Evolutionary conservation across 768 basidiomycete genomes (phyloP).

Genomic region (Amanita pallidorosea): DNA sequence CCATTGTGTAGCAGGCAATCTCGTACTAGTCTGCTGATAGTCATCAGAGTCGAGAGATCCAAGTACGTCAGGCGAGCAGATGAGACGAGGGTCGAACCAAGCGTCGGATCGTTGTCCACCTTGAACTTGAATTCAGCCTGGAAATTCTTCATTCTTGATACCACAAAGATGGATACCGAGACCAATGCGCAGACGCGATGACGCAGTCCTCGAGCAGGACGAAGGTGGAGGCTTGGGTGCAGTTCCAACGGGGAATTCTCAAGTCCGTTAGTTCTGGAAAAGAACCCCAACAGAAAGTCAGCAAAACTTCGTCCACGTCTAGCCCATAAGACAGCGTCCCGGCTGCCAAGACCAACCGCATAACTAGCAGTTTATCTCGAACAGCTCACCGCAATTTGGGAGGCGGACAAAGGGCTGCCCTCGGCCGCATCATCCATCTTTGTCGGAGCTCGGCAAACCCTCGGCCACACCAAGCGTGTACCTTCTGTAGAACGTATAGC

Average conservation of each 20-base stretch:
- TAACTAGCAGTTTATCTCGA: too few relatives aligned
- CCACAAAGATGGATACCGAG: neutral
- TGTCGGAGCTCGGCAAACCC: too few relatives aligned
- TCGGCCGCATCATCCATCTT: too few relatives aligned
- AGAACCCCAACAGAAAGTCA: too few relatives aligned
- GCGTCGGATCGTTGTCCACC: neutral
- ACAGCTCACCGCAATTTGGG: too few relatives aligned
- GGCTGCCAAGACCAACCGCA: too few relatives aligned
- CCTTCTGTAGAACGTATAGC: too few relatives aligned
- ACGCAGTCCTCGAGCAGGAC: neutral
- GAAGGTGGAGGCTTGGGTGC: neutral
- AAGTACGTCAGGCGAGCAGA: neutral
- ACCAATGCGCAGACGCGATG: neutral
- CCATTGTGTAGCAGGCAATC: neutral
- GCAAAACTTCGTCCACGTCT: too few relatives aligned
- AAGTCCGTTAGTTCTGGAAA: too few relatives aligned
- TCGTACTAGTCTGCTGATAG: neutral
- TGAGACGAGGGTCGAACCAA: neutral
- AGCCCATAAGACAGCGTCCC: too few relatives aligned
- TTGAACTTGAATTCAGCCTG: neutral
- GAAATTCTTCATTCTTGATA: neutral
- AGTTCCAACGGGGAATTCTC: constrained; percentile 23
- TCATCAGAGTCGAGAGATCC: neutral
- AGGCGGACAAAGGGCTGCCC: too few relatives aligned
- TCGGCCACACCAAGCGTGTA: too few relatives aligned